Evolutionary conservation across 257 asterid species (phyloP), one percentile per base, ranked within the genome.

Genomic region (Solanum habrochaites): DNA sequence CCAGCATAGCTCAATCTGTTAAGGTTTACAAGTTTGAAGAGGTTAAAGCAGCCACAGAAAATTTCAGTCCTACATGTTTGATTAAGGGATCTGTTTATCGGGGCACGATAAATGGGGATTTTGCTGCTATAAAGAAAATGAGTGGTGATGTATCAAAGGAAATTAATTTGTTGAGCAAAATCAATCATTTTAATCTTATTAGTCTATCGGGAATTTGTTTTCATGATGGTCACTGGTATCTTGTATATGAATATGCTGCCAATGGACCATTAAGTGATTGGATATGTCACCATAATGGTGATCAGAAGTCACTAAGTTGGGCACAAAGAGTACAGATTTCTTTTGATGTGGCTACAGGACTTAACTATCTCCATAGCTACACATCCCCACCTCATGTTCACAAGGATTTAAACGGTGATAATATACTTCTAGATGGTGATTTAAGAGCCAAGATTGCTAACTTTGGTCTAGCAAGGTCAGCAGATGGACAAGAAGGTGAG

Each of bases 111-210:
- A 95, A 94, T 29, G 98, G 98, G 14, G 99, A 97, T 87, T 85
- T 90, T 23, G 99, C 99, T 3, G 99, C 99, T 1, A 91, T 97
- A 88, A 96, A 97, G 94, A 95, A 88, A 90, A 93, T 92, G 92
- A 94, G 86, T n/a, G 98, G 99, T 43, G 96, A 96, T 77, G 99
- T 97, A 9, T 87, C 97, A 0, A 91, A 93, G 64, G 98, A 97
- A 86, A 95, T 97, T 86, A 92, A 78, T 77, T 85, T 97, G 1
- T 77, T 97, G 72, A 92, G 91, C 96, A 95, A 93, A 93, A 93
- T 97, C 87, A 96, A 96, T 87, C 99, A 97, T 89, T 93, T 94
- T 91, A 97, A 97, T 87, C 95, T 97, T 2, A 91, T 96, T 81
- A 90, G 99, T 20, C 94, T 97, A 32, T 96, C 99, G 0, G 99